A percentile compares a stretch with the other conserved stretches of the same genome.
These are phyloP conservation scores for Sclerotinia minor DNA, from an alignment of 2,329 filamentous ascomycete genomes.

Conservation along the genomic window DNA sequence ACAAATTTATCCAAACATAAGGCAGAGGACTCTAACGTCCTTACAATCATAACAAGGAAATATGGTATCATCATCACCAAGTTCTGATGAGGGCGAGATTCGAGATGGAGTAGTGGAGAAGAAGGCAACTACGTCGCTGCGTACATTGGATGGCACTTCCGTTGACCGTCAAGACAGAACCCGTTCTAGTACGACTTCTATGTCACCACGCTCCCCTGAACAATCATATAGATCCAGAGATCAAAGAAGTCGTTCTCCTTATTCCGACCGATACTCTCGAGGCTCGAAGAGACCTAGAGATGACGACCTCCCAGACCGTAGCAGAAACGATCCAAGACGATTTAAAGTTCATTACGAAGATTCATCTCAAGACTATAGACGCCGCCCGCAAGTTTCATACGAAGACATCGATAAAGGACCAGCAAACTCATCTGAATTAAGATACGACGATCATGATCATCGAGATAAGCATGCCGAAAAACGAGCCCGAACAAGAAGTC, in stretches of 20 bases:
- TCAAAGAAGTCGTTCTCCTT: slow-evolving; percentile 59
- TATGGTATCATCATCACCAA: slow-evolving; percentile 55
- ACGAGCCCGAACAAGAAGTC: slow-evolving; percentile 53
- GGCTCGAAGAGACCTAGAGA: slow-evolving; percentile 68
- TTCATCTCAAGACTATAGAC: slow-evolving; percentile 47
- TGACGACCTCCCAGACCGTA: slow-evolving; percentile 55
- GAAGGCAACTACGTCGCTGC: slow-evolving; percentile 92
- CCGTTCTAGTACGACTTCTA: slow-evolving; percentile 47
- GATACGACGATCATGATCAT: slow-evolving; percentile 55
- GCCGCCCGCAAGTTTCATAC: slow-evolving; percentile 52
- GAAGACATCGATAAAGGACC: slow-evolving; percentile 55
- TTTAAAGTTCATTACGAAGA: slow-evolving; percentile 66
- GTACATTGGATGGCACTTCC: slow-evolving; percentile 72
- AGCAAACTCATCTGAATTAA: slow-evolving; percentile 39
- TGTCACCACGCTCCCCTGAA: slow-evolving; percentile 36
- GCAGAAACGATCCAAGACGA: slow-evolving; percentile 57
- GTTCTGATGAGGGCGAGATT: slow-evolving; percentile 87
- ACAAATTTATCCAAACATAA: slow-evolving; percentile 38
- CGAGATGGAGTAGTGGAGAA: slow-evolving; percentile 74
- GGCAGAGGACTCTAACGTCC: slow-evolving; percentile 41
- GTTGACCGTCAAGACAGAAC: slow-evolving; percentile 93
- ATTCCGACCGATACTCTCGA: slow-evolving; percentile 44
- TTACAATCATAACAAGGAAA: slow-evolving; percentile 35
- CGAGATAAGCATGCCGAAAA: slow-evolving; percentile 54
- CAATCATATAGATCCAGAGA: slow-evolving; percentile 49